These are phyloP conservation scores for Penstemon eatonii DNA, from an alignment of 257 asterid species.

Conservation along the genomic window DNA sequence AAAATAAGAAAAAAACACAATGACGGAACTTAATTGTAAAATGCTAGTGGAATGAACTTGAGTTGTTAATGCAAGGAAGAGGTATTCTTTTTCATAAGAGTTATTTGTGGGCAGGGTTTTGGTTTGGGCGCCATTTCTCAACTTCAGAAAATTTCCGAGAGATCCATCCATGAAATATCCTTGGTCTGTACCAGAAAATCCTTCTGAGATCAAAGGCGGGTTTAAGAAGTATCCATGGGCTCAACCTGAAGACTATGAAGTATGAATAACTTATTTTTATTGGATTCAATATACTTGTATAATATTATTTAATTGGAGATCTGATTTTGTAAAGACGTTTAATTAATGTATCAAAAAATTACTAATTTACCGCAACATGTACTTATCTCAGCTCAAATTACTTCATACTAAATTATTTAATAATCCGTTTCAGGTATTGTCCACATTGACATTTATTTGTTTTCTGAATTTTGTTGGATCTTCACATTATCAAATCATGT, in stretches of 20 bases:
- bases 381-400: too few relatives aligned
- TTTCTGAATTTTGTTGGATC: too few relatives aligned
- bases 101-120: conserved; percentile 40
- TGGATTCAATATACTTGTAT: too few relatives aligned
- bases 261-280: not conserved
- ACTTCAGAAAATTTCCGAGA: conserved; percentile 80
- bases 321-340: not conserved
- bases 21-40: too few relatives aligned
- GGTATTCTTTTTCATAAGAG: not conserved
- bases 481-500: too few relatives aligned
- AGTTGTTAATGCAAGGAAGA: too few relatives aligned
- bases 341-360: not conserved
- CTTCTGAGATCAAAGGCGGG: conserved; percentile 53
- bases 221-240: conserved; percentile 76
- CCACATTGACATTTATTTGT: too few relatives aligned
- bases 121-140: conserved; percentile 88
- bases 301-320: not conserved
- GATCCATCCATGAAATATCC: conserved; percentile 85
- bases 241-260: conserved; percentile 67
- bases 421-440: too few relatives aligned
- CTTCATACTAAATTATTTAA: too few relatives aligned
- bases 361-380: too few relatives aligned
- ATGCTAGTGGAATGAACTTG: too few relatives aligned
- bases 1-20: too few relatives aligned
- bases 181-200: conserved; percentile 69